Percentiles rank a stretch among this genome's conserved stretches.
These are phyloP conservation scores for Sporothrix luriei DNA, from an alignment of 2,329 filamentous ascomycete species.

Conservation along the genomic window DNA sequence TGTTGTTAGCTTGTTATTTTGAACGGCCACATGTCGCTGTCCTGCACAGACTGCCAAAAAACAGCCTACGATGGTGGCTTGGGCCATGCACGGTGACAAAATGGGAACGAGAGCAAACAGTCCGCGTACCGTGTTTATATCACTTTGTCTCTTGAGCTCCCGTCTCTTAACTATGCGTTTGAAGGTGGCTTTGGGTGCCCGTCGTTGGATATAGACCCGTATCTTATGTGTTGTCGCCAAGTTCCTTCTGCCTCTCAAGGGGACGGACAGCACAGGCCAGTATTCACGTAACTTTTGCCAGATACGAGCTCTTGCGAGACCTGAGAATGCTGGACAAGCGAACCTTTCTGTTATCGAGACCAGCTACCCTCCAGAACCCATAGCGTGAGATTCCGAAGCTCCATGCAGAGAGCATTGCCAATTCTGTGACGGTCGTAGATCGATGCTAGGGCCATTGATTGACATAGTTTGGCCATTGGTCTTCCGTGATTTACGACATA, in stretches of 20 bases:
- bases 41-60: neutral
- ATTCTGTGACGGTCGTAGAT: neutral
- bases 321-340: neutral
- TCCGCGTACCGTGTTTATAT: neutral
- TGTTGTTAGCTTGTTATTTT: neutral
- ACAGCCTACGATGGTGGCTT: neutral
- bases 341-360: neutral
- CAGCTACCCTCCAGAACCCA: neutral
- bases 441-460: neutral
- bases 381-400: neutral
- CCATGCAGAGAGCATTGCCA: neutral
- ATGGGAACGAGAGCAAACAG: neutral
- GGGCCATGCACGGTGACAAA: slow-evolving; percentile 21
- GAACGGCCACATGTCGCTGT: neutral
- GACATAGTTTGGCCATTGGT: neutral
- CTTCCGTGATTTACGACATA: neutral
- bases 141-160: neutral
- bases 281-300: neutral
- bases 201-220: neutral
- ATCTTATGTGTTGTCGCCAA: neutral
- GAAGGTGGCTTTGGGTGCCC: neutral
- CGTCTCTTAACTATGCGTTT: neutral
- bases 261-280: neutral
- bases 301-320: neutral
- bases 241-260: neutral